These are phyloP conservation scores for Vitis hybrid DNA, from an alignment of 177 flowering plant genomes.

Conservation along the genomic window DNA sequence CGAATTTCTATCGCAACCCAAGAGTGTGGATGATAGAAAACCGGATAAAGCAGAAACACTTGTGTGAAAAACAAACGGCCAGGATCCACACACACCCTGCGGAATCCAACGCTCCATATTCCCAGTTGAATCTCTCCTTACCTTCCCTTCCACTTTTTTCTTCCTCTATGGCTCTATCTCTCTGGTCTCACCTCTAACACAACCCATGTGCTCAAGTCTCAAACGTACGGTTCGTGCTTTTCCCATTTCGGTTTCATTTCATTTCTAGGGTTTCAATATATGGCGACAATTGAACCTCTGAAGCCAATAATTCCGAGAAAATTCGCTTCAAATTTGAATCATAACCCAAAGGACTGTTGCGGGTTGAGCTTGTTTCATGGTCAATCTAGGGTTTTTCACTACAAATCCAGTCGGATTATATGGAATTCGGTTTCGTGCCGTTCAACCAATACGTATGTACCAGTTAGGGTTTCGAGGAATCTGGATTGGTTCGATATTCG, in stretches of 20 bases:
- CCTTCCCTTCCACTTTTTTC: not conserved
- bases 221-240: too few species aligned
- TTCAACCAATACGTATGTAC: constrained; percentile 6
- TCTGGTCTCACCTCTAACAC: not conserved
- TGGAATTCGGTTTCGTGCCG: constrained; percentile 18
- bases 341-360: constrained; percentile 7
- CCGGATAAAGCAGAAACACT: not conserved
- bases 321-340: constrained; percentile 15
- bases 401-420: constrained; percentile 15
- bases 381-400: constrained; percentile 29
- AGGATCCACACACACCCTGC: not conserved
- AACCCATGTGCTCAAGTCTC: not conserved
- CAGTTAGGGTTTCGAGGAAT: constrained; percentile 16
- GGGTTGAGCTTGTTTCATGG: constrained; percentile 17
- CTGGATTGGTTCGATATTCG: constrained; percentile 20
- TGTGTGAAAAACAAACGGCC: constrained; percentile 11
- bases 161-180: constrained; percentile 4
- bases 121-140: not conserved
- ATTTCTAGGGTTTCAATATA: constrained; percentile 9
- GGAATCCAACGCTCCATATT: constrained; percentile 24
- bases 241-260: too few species aligned
- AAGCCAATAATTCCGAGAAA: constrained; percentile 21
- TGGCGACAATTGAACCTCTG: constrained; percentile 34
- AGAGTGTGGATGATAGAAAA: not conserved
- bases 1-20: not conserved